These are phyloP conservation scores for Cladosporium velox DNA, from an alignment of 2,329 filamentous ascomycete genomes.

Conservation along the genomic window DNA sequence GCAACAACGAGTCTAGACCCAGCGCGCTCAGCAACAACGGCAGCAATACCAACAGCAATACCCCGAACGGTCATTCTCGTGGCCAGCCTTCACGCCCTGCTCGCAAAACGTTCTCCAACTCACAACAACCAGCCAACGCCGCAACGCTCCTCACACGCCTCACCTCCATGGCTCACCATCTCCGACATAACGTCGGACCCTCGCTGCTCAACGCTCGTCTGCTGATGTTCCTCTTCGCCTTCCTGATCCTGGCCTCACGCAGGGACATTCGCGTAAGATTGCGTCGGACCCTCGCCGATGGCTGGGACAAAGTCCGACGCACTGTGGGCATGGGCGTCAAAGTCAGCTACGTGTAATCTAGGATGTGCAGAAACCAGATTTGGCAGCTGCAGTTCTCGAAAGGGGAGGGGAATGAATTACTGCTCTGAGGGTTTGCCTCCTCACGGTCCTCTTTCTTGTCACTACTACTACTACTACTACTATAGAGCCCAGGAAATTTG, in stretches of 20 bases:
- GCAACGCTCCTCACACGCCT: conserved; percentile 20
- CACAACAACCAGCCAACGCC: conserved; percentile 8
- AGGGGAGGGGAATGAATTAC: background rate
- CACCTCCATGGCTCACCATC: conserved; percentile 2
- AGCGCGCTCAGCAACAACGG: conserved; percentile 13
- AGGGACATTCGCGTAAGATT: conserved; percentile 74
- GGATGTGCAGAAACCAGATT: background rate
- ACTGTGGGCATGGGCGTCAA: conserved; percentile 97
- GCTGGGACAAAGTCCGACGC: conserved; percentile 77
- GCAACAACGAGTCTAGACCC: conserved; percentile 50
- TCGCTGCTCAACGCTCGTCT: conserved; percentile 53
- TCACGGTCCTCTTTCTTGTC: background rate
- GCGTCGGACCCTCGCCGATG: conserved; percentile 65
- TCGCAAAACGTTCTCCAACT: conserved; percentile 4
- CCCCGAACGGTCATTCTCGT: conserved; percentile 38
- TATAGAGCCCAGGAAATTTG: conserved; percentile 16
- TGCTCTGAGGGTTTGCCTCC: background rate
- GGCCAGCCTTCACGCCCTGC: conserved; percentile 10
- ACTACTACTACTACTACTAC: background rate
- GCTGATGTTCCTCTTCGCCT: conserved; percentile 75
- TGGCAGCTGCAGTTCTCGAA: background rate
- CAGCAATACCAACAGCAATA: conserved; percentile 8
- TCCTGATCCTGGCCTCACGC: conserved; percentile 75
- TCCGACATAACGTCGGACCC: conserved; percentile 15
- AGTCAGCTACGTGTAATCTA: conserved; percentile 81